Percentiles rank a stretch among this genome's conserved stretches.
phyloP scores from a whole-genome alignment of 2,329 filamentous ascomycete species.

The Trichoderma hamatum region DNA sequence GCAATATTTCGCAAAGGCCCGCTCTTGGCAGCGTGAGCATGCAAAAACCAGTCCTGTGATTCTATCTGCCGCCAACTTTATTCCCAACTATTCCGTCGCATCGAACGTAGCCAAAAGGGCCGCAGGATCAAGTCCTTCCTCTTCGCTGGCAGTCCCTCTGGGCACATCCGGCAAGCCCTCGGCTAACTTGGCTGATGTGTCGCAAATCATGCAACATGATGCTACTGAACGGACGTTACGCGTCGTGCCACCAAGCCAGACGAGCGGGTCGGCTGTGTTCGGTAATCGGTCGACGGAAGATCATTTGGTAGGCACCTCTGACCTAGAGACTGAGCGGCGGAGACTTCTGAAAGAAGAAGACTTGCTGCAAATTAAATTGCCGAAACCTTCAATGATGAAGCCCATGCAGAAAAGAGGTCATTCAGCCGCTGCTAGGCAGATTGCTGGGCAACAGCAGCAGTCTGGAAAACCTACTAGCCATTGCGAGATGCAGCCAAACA shows the following conservation, averaged over 20 bases:
- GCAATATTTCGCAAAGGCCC: constrained; percentile 44
- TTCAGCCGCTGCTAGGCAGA: neutral
- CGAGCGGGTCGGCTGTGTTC: neutral
- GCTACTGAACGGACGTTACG: neutral
- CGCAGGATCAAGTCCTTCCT: neutral
- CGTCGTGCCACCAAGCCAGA: neutral
- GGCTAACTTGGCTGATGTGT: neutral
- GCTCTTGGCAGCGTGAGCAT: constrained; percentile 32
- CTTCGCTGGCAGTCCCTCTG: neutral
- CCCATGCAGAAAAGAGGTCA: constrained; percentile 26
- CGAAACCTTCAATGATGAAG: constrained; percentile 36
- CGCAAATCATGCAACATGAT: neutral
- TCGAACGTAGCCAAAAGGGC: neutral
- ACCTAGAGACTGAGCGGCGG: constrained; percentile 34
- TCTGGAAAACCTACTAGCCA: neutral
- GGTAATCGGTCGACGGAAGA: neutral
- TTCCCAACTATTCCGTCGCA: constrained; percentile 36
- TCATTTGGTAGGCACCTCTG: neutral
- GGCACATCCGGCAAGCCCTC: neutral
- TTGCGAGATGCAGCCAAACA: neutral
- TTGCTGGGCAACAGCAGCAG: neutral
- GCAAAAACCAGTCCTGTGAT: neutral
- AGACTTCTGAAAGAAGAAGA: constrained; percentile 35
- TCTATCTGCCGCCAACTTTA: constrained; percentile 29
- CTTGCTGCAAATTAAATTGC: constrained; percentile 40